phyloP scores from a whole-genome alignment of 2,329 filamentous ascomycete genomes.

The Zasmidium angulare region DNA sequence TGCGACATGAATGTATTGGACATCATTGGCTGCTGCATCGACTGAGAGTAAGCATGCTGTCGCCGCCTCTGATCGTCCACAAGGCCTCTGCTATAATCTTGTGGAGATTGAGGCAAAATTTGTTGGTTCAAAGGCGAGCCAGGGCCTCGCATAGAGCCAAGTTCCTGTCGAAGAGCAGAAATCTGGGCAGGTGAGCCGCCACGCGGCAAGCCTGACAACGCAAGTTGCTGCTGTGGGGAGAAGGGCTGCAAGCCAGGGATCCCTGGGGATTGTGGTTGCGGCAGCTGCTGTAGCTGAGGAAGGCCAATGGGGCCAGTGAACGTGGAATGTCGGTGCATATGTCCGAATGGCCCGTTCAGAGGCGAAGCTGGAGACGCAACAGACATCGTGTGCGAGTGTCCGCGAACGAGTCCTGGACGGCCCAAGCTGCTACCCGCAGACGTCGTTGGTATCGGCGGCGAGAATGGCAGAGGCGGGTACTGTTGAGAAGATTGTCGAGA shows the following conservation, averaged over 20 bases:
- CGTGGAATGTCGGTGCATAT: constrained; percentile 72
- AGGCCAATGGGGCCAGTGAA: constrained; percentile 68
- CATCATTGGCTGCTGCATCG: constrained; percentile 25
- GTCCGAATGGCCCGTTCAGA: constrained; percentile 53
- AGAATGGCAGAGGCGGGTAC: constrained; percentile 75
- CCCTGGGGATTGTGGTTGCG: constrained; percentile 34
- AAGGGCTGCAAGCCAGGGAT: constrained; percentile 48
- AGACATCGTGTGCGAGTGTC: constrained; percentile 56
- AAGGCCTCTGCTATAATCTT: constrained; percentile 37
- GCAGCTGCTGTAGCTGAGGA: constrained; percentile 58
- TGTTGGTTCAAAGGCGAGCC: constrained; percentile 62
- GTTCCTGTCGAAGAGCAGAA: constrained; percentile 34
- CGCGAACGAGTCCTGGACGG: constrained; percentile 31
- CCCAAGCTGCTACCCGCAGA: constrained; percentile 68
- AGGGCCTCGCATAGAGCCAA: constrained; percentile 31
- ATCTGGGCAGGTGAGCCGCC: constrained; percentile 47
- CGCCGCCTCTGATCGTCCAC: constrained; percentile 51
- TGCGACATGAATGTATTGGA: constrained; percentile 29
- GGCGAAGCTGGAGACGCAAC: constrained; percentile 74
- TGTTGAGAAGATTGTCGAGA: constrained; percentile 70
- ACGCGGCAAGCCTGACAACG: constrained; percentile 35
- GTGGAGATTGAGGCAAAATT: constrained; percentile 26
- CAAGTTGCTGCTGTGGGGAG: constrained; percentile 33
- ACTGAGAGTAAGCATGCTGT: constrained; percentile 42
- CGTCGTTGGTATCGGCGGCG: constrained; percentile 76